Percentiles rank a stretch among this genome's conserved stretches.
Evolutionary conservation across 305 asterid species (phyloP).

Genomic region (Fraxinus greggii): DNA sequence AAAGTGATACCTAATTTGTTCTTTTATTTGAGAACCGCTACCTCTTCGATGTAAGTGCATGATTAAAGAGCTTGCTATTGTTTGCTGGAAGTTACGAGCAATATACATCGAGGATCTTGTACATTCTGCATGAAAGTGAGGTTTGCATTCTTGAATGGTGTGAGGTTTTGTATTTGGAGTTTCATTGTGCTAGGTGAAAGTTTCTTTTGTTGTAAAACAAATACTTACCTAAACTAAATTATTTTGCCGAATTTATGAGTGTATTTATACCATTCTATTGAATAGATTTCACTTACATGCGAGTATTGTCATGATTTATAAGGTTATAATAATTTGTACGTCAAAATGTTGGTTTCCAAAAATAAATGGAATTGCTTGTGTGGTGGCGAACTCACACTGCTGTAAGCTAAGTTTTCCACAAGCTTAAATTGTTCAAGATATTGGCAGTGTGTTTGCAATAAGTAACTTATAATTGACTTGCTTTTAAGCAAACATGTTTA

Average conservation of each 20-base stretch:
- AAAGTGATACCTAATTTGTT: neutral
- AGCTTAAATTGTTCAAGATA: neutral
- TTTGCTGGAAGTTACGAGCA: neutral
- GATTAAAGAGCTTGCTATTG: neutral
- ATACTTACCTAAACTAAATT: neutral
- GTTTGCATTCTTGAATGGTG: neutral
- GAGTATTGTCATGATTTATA: neutral
- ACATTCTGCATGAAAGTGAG: neutral
- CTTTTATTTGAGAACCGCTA: neutral
- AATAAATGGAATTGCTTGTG: neutral
- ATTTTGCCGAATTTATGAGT: neutral
- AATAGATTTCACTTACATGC: neutral
- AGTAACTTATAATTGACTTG: neutral
- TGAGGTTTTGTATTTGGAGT: slow-evolving; percentile 3
- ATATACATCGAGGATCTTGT: neutral
- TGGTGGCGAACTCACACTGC: neutral
- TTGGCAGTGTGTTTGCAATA: neutral
- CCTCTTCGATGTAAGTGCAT: neutral
- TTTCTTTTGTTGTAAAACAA: neutral
- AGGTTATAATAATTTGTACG: neutral
- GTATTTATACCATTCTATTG: neutral
- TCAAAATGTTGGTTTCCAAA: neutral
- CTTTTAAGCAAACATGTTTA: neutral
- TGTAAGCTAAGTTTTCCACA: neutral
- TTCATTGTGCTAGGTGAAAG: neutral